Evolutionary conservation across 2,329 filamentous ascomycete species (phyloP).

Genomic region (Teratosphaeria epicoccoides): DNA sequence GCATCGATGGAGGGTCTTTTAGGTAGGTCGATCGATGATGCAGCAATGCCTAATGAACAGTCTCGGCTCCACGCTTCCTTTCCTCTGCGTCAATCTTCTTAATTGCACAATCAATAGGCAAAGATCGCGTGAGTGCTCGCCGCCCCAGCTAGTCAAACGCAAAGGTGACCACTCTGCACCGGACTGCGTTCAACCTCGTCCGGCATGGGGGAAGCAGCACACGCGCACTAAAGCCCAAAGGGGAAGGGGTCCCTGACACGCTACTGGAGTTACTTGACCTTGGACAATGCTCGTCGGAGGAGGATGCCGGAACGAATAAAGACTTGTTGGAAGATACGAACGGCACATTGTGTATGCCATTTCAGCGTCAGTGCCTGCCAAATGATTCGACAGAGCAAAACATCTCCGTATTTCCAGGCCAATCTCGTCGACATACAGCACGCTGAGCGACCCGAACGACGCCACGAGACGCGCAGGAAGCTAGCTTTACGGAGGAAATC

Average conservation of each 20-base stretch:
- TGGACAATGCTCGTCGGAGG: neutral
- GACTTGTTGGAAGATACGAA: no score
- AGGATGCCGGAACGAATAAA: no score
- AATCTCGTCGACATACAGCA: neutral
- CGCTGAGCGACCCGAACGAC: neutral
- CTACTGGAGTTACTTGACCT: neutral
- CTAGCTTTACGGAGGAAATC: neutral
- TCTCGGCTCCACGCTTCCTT: neutral
- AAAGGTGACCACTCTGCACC: no score
- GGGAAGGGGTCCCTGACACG: neutral
- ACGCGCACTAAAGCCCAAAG: neutral
- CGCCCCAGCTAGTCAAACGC: no score
- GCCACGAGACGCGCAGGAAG: neutral
- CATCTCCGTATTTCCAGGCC: neutral
- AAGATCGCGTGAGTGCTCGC: no score
- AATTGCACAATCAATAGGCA: no score
- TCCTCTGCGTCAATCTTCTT: neutral
- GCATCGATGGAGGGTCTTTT: neutral
- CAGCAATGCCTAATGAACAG: neutral
- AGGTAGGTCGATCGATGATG: neutral
- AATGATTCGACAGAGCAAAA: neutral
- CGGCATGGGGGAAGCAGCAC: neutral
- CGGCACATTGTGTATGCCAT: no score
- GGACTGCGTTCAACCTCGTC: neutral
- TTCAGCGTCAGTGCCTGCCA: neutral